phyloP scores from a whole-genome alignment of 805 yeast species.

The Candida piceae region DNA sequence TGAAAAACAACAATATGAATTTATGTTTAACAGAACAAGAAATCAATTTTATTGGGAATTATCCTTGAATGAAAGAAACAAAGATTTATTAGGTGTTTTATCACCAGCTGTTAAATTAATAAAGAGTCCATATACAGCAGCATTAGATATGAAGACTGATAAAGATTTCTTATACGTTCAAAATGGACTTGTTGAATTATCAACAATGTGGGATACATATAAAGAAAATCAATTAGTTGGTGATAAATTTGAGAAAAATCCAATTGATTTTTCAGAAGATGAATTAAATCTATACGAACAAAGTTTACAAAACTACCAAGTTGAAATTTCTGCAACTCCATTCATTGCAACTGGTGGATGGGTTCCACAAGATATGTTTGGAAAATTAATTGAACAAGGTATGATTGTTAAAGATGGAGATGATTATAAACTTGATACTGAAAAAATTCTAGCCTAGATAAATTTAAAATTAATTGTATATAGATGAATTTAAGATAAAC shows the following conservation, averaged over 20 bases:
- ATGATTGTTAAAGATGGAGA: conserved; percentile 52
- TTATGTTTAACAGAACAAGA: conserved; percentile 85
- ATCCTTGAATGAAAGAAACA: conserved; percentile 58
- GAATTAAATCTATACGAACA: conserved; percentile 54
- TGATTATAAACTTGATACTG: conserved; percentile 37
- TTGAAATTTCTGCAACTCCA: conserved; percentile 63
- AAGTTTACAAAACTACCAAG: conserved; percentile 62
- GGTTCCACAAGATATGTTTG: conserved; percentile 93
- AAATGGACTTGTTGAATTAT: conserved; percentile 59
- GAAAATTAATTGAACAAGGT: conserved; percentile 61
- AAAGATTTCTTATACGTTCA: conserved; percentile 61
- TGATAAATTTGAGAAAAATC: conserved; percentile 39
- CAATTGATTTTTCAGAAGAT: conserved; percentile 54
- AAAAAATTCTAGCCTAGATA: conserved; percentile 18
- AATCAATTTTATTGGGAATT: conserved; percentile 87
- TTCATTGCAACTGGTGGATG: conserved; percentile 91
- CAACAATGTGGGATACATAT: conserved; percentile 65
- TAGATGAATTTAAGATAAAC: too few relatives aligned
- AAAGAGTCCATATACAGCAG: conserved; percentile 58
- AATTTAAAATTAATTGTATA: too few relatives aligned
- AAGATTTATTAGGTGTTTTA: conserved; percentile 71
- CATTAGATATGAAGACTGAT: conserved; percentile 52
- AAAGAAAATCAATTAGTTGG: conserved; percentile 52
- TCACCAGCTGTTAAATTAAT: conserved; percentile 75
- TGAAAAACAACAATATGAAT: conserved; percentile 76